Evolutionary conservation across 805 yeast species (phyloP), one percentile per base, ranked within the genome.

Genomic region (Metschnikowia chrysomelidarum): DNA sequence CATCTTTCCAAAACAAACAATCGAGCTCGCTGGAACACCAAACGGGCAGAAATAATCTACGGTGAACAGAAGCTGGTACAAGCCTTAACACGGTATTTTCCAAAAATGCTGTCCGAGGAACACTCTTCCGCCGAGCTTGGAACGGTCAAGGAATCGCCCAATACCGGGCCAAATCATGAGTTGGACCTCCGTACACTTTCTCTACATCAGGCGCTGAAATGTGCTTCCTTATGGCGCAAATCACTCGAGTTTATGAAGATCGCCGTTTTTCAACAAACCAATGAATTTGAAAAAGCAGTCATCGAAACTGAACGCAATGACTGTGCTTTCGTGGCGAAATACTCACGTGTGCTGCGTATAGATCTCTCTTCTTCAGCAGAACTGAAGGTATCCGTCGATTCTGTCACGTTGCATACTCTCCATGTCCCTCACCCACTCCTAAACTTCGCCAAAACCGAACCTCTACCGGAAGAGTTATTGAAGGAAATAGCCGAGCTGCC

Each of bases 241-340:
- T 24, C 56, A n/a, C 40, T 43, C 33, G 56, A 60, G 40, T 65
- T 56, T 34, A 11, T 54, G 18, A 56, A 51, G 36, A 43, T 57
- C 7, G 51, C 47, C 4, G 8, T 62, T 9, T 36, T 54, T 10
- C 47, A 56, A 3, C 32, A 44, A 11, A 35, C 30, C 6, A 65
- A 66, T 38, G 32, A 14, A 11, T 71, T 76, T 38, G 82, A 76
- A 37, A 47, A 58, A 36, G 55, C 51, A 32, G 64, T 76, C 1
- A 26, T 66, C 13, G 43, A 50, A 3, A 34, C 62, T 14, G 77
- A 75, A 44, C 77, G 80, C 7, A 76, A 69, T 51, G 82, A 76
- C 51, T 71, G 78, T 44, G 67, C 80, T 3, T 59, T 76, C 14
- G 62, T 73, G 15, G 69, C 76, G 16, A 76, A 75, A 49, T 76